Percentiles rank a stretch among this genome's conserved stretches.
Evolutionary conservation across 345 rosid genomes (phyloP).

Genomic region (Lepidium didymum): DNA sequence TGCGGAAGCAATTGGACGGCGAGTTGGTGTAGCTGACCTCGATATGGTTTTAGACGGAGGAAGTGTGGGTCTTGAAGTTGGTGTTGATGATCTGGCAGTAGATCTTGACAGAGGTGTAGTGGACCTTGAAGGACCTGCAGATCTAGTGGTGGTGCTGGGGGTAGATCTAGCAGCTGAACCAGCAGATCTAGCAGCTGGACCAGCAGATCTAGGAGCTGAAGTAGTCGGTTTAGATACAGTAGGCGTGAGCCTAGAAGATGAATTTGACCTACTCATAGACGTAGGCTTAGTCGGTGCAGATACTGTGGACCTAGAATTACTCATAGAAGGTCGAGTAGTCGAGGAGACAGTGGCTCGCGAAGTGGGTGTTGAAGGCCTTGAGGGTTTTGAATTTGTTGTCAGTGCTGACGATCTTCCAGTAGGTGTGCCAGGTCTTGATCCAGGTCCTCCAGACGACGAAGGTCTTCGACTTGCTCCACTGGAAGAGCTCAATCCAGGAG

Average conservation of each 20-base stretch:
- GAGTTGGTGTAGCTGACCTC: conserved; percentile 86
- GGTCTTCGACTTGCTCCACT: conserved; percentile 65
- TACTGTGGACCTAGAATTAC: conserved; percentile 28
- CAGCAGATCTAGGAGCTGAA: conserved; percentile 36
- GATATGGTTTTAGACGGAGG: conserved; percentile 63
- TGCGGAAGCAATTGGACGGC: conserved; percentile 57
- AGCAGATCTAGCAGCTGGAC: conserved; percentile 36
- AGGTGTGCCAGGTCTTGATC: conserved; percentile 90
- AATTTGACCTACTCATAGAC: conserved; percentile 37
- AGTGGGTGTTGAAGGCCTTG: conserved; percentile 85
- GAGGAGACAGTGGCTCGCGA: conserved; percentile 64
- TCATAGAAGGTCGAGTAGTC: conserved; percentile 32
- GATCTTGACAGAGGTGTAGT: conserved; percentile 81
- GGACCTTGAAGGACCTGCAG: conserved; percentile 65
- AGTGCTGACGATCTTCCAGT: conserved; percentile 58
- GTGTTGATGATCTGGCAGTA: conserved; percentile 75
- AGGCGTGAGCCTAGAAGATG: conserved; percentile 37
- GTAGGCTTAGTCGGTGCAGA: conserved; percentile 34
- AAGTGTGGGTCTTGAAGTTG: conserved; percentile 66
- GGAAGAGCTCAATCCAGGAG: conserved; percentile 67
- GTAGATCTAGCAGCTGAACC: conserved; percentile 38
- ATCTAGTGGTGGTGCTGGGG: conserved; percentile 31
- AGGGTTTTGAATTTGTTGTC: conserved; percentile 46
- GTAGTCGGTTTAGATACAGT: conserved; percentile 35
- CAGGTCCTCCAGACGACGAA: conserved; percentile 92